phyloP scores from a whole-genome alignment of 306 rosid species.

The Cicer judaicum region DNA sequence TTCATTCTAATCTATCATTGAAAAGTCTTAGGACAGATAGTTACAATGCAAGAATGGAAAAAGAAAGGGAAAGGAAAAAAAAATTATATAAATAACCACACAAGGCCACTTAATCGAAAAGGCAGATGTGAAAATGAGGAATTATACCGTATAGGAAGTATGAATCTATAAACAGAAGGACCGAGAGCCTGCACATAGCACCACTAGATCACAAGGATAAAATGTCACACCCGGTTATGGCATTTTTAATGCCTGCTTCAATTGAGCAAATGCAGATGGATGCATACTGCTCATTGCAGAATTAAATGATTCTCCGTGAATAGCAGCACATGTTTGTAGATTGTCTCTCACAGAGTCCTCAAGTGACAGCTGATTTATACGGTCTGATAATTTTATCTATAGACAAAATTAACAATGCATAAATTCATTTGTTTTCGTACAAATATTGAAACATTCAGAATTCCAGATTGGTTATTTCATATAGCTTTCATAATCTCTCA shows the following conservation, averaged over 20 bases:
- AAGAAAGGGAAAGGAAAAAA: neutral
- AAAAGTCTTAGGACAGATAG: slow-evolving; percentile 16
- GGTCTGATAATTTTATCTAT: slow-evolving; percentile 85
- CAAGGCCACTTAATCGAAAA: neutral
- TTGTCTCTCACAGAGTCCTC: slow-evolving; percentile 87
- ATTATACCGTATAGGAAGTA: slow-evolving; percentile 56
- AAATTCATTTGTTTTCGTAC: slow-evolving; percentile 24
- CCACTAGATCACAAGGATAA: slow-evolving; percentile 37
- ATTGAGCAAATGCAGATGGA: slow-evolving; percentile 80
- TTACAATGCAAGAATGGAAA: neutral
- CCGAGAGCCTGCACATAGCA: slow-evolving; percentile 40
- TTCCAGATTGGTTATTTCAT: slow-evolving; percentile 36
- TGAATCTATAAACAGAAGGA: slow-evolving; percentile 49
- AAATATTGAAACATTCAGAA: slow-evolving; percentile 12
- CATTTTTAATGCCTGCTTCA: slow-evolving; percentile 92
- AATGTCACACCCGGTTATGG: slow-evolving; percentile 48
- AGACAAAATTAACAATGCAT: slow-evolving; percentile 43
- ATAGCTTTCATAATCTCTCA: slow-evolving; percentile 39
- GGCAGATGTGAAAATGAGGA: slow-evolving; percentile 7
- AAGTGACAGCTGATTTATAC: slow-evolving; percentile 78
- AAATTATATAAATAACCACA: neutral
- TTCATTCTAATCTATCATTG: slow-evolving; percentile 24
- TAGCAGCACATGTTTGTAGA: slow-evolving; percentile 85
- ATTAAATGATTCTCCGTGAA: slow-evolving; percentile 94
- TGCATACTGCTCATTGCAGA: slow-evolving; percentile 82